Percentiles rank a stretch among this genome's conserved stretches.
Evolutionary conservation across 1,284 basidiomycete species (phyloP).

Genomic region (Rhodotorula glutinis): DNA sequence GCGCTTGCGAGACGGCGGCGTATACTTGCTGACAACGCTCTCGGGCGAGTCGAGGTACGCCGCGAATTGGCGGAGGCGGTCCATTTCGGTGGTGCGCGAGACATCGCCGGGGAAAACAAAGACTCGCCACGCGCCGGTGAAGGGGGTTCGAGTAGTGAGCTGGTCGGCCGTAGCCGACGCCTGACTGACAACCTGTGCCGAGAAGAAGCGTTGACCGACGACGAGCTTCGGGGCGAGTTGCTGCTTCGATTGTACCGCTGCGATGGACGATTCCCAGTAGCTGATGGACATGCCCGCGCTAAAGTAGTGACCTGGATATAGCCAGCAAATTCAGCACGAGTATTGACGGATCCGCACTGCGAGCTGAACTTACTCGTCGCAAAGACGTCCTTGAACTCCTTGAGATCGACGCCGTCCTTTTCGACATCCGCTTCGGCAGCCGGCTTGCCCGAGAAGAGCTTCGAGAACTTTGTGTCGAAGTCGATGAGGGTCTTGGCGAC

Average conservation of each 20-base stretch:
- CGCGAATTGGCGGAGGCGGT: slow-evolving; percentile 32
- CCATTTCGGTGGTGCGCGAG: slow-evolving; percentile 29
- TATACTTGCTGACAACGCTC: slow-evolving; percentile 45
- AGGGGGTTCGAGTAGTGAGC: slow-evolving; percentile 35
- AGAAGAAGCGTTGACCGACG: slow-evolving; percentile 43
- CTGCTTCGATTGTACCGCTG: slow-evolving; percentile 26
- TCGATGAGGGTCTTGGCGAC: slow-evolving; percentile 74
- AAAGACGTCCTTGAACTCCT: slow-evolving; percentile 39
- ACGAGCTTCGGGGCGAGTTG: slow-evolving; percentile 40
- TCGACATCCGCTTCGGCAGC: slow-evolving; percentile 27
- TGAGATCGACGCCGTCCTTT: slow-evolving; percentile 29
- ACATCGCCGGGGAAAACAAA: slow-evolving; percentile 45
- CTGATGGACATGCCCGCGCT: slow-evolving; percentile 45
- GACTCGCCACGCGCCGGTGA: slow-evolving; percentile 37
- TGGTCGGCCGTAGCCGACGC: slow-evolving; percentile 34
- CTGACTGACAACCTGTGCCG: slow-evolving; percentile 40
- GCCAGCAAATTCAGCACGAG: too few relatives aligned
- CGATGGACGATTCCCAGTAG: slow-evolving; percentile 43
- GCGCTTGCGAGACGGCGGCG: slow-evolving; percentile 35
- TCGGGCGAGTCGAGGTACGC: slow-evolving; percentile 40
- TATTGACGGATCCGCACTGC: too few relatives aligned
- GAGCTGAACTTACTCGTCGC: slow-evolving; percentile 7
- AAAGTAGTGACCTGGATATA: slow-evolving; percentile 40
- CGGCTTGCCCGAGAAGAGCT: slow-evolving; percentile 72
- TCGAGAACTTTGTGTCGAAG: slow-evolving; percentile 59